These are phyloP conservation scores for Aspergillus ustus DNA, from an alignment of 2,329 filamentous ascomycete species.

Conservation along the genomic window DNA sequence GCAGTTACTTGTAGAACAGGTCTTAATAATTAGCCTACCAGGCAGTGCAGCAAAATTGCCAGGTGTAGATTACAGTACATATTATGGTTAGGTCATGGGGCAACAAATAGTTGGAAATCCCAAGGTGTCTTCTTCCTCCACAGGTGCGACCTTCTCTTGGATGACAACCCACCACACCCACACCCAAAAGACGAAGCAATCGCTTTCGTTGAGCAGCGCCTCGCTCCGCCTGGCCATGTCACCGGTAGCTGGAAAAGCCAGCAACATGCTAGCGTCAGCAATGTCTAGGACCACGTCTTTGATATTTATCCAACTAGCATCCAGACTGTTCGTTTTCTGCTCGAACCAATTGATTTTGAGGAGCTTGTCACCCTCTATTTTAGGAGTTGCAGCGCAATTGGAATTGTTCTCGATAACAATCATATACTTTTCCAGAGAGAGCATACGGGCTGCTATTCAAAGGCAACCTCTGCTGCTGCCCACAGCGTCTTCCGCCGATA, in stretches of 20 bases:
- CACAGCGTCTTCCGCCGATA: conserved; percentile 22
- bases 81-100: no score
- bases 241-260: conserved; percentile 23
- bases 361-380: conserved; percentile 79
- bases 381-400: conserved; percentile 86
- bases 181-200: background rate
- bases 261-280: conserved; percentile 33
- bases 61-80: no score
- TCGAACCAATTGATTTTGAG: conserved; percentile 91
- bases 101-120: no score
- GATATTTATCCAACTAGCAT: conserved; percentile 83
- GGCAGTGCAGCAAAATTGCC: no score
- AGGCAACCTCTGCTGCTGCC: conserved; percentile 61
- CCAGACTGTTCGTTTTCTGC: conserved; percentile 85
- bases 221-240: conserved; percentile 21
- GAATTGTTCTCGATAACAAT: conserved; percentile 92
- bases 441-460: conserved; percentile 87
- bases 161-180: no score
- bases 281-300: conserved; percentile 80
- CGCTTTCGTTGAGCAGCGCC: background rate
- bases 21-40: no score
- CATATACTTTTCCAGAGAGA: conserved; percentile 94
- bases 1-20: no score
- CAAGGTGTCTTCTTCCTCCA: no score
- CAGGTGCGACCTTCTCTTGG: no score